A percentile compares a stretch with the other conserved stretches of the same genome.
Conservation (phyloP, 179 eudicot species). For the Kewa caespitosa region DNA sequence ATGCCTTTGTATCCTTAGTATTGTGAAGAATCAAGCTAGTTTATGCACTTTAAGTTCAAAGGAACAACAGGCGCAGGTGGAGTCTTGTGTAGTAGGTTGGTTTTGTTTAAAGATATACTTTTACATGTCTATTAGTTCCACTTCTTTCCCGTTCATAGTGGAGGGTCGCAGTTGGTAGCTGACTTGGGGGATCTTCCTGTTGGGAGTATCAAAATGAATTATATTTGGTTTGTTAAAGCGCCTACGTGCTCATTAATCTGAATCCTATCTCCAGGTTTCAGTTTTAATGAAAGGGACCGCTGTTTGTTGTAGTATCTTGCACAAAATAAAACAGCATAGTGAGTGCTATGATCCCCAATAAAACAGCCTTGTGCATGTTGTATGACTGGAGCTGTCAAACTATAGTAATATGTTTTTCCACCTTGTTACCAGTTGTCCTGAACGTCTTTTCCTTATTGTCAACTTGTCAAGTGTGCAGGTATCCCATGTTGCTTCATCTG, state of each 20-base stretch:
- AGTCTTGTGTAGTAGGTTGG: neutral
- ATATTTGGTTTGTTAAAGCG: neutral
- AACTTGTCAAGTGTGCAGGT: slow-evolving; percentile 61
- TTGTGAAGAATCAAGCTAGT: too few species aligned
- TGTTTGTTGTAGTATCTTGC: neutral
- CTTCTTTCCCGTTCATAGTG: neutral
- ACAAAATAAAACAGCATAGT: neutral
- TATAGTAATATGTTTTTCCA: neutral
- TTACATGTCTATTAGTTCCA: neutral
- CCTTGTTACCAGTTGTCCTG: slow-evolving; percentile 2
- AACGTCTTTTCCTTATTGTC: slow-evolving; percentile 3
- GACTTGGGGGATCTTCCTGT: too few species aligned
- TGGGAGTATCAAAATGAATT: neutral
- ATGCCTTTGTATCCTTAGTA: too few species aligned
- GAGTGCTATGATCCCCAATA: neutral
- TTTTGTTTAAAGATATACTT: neutral
- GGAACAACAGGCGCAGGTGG: neutral
- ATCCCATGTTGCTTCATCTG: slow-evolving; percentile 69
- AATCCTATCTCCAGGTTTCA: neutral
- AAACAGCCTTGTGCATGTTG: neutral
- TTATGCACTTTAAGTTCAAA: neutral
- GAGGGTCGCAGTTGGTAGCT: neutral
- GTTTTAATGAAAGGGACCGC: too few species aligned
- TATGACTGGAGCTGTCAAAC: too few species aligned
- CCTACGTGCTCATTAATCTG: neutral